Evolutionary conservation across 2,329 filamentous ascomycete species (phyloP), one percentile per base, ranked within the genome.

Genomic region (Fusarium udum): DNA sequence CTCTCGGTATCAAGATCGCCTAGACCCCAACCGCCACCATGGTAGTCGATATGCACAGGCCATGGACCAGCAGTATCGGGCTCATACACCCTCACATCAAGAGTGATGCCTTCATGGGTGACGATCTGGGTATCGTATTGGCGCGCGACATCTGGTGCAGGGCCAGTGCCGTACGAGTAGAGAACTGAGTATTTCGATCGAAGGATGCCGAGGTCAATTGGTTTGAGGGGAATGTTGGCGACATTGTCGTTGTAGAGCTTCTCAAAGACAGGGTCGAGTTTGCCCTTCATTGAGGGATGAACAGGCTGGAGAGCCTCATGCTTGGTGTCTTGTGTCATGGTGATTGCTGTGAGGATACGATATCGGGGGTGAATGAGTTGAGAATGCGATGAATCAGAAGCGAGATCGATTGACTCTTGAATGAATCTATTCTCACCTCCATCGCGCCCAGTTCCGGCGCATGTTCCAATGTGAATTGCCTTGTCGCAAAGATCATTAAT

Each of bases 21-120:
- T 3, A 87, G 80, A 1, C 84, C 85, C 82, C 86, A 88, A 34
- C 83, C 84, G 28, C 86, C 86, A 24, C 86, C 86, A 66, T 88
- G 85, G 62, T 82, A 87, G 75, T 87, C 84, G 53, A 87, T 75
- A 55, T 87, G 84, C 8, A 86, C 85, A 2, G 85, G 85, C 78
- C 85, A 85, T 1, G 81, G 81, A 1, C 84, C 84, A 2, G 81
- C 67, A 4, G 76, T 64, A 0, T 79, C 79, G 1, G 62, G 62
- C 18, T 64, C 62, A 8, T 65, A 65, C 4, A 65, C 59, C 34
- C 62, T 24, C 1, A 65, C 37, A 39, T 64, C 62, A 0, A 65
- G 20, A 26, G 46, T 46, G 31, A 64, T 40, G n/a, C 48, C 62
- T 9, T 65, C 62, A 12, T 45, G 39, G 0, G 59, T 64, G 15